Evolutionary conservation across 495 filamentous ascomycete genomes (phyloP).

Genomic region (Hypoxylon lienhwacheense): DNA sequence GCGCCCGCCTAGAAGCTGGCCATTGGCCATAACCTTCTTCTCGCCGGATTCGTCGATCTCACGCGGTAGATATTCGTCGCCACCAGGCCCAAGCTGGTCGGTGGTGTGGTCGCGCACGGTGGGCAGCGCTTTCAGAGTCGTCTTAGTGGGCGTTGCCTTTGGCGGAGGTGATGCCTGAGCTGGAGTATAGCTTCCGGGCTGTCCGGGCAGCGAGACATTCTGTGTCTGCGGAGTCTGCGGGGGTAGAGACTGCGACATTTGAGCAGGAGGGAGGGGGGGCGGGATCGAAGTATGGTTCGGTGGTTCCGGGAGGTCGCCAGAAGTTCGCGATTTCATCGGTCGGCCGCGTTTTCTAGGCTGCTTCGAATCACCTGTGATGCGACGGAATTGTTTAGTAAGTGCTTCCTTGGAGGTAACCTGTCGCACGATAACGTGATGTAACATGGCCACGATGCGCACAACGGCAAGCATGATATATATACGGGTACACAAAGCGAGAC

Average conservation of each 20-base stretch:
- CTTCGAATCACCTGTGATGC: conserved; percentile 53
- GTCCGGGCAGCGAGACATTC: conserved; percentile 65
- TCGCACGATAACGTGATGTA: conserved; percentile 44
- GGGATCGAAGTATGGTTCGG: conserved; percentile 56
- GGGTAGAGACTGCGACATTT: conserved; percentile 51
- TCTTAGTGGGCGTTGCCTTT: conserved; percentile 86
- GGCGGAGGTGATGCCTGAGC: conserved; percentile 75
- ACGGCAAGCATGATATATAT: conserved; percentile 35
- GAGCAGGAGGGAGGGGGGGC: conserved; percentile 34
- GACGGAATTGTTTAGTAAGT: conserved; percentile 45
- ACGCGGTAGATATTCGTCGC: conserved; percentile 95
- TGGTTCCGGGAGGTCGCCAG: conserved; percentile 50
- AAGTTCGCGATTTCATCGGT: conserved; percentile 67
- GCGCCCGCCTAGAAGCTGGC: conserved; percentile 76
- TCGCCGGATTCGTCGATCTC: conserved; percentile 93
- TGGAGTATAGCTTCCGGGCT: conserved; percentile 56
- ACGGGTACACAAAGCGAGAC: conserved; percentile 44
- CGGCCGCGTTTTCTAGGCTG: conserved; percentile 82
- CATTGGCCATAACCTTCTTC: conserved; percentile 84
- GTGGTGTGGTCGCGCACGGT: conserved; percentile 97
- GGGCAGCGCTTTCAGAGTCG: conserved; percentile 89
- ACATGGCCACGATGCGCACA: conserved; percentile 38
- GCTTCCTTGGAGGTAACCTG: conserved; percentile 30
- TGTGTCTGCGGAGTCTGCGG: conserved; percentile 82
- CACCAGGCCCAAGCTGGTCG: conserved; percentile 86